Conservation (phyloP, 208 protist species). For the Acanthamoeba rhysodes region DNA sequence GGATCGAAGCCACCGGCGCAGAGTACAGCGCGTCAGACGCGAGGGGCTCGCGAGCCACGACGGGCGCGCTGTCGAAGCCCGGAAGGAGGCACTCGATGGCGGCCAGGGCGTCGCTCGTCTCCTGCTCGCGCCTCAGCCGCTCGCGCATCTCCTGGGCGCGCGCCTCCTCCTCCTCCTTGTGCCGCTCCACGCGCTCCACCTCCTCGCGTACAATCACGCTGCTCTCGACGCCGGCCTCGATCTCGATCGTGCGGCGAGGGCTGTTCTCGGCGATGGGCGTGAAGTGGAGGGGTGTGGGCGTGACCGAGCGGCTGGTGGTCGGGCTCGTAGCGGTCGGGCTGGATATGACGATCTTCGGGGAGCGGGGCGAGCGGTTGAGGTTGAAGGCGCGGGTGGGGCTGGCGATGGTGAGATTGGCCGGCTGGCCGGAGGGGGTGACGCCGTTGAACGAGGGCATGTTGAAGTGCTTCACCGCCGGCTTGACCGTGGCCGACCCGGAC, state of each 20-base stretch:
- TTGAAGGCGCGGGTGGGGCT: not conserved
- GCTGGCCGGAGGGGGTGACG: not conserved
- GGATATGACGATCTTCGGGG: not conserved
- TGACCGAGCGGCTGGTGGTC: not conserved
- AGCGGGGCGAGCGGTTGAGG: not conserved
- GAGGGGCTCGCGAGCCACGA: no score
- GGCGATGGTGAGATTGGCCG: not conserved
- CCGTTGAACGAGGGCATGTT: not conserved
- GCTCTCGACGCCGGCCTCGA: not conserved
- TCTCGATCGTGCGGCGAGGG: not conserved
- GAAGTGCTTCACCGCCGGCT: constrained; percentile 15
- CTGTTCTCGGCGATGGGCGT: not conserved
- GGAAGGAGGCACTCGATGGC: not conserved
- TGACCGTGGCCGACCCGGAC: not conserved
- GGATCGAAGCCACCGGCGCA: not conserved
- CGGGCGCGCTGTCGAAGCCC: not conserved
- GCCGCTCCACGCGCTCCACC: not conserved
- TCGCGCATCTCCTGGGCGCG: not conserved
- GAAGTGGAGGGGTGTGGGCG: not conserved
- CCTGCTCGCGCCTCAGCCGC: not conserved
- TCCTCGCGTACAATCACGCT: not conserved
- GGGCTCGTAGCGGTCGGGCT: no score
- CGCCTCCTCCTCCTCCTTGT: not conserved
- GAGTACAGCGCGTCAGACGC: not conserved
- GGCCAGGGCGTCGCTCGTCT: not conserved